These are phyloP conservation scores for Coemansia sp. DNA, from an alignment of 192 early-diverging fungal genomes.

Conservation along the genomic window DNA sequence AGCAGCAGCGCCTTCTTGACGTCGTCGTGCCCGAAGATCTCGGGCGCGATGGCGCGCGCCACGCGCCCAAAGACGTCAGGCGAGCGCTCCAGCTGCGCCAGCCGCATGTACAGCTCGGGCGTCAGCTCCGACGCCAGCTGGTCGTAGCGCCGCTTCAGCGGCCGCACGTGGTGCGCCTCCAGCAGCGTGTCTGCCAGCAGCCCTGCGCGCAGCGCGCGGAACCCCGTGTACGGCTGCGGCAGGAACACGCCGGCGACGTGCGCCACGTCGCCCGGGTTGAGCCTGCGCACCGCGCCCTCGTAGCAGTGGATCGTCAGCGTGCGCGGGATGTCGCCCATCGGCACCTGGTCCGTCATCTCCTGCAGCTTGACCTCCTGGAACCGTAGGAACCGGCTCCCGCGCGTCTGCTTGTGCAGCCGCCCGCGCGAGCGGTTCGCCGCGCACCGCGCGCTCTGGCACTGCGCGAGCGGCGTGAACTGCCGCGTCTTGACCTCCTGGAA, in stretches of 20 bases:
- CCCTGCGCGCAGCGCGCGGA: slow-evolving; percentile 86
- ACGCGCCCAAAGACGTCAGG: slow-evolving; percentile 79
- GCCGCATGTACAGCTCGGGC: slow-evolving; percentile 55
- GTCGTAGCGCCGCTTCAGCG: slow-evolving; percentile 90
- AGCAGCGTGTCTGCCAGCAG: slow-evolving; percentile 95
- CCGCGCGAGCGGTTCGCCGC: slow-evolving; percentile 80
- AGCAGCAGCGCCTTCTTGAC: slow-evolving; percentile 90
- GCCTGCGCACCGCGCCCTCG: slow-evolving; percentile 74
- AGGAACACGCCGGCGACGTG: slow-evolving; percentile 86
- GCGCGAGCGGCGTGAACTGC: slow-evolving; percentile 77
- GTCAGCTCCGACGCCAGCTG: slow-evolving; percentile 69
- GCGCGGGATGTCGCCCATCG: slow-evolving; percentile 97
- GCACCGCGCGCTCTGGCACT: slow-evolving; percentile 83
- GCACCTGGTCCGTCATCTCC: slow-evolving; percentile 98
- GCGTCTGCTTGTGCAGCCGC: slow-evolving; percentile 86
- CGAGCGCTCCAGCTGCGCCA: slow-evolving; percentile 63
- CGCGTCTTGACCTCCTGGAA: slow-evolving; percentile 89
- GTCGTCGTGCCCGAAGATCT: slow-evolving; percentile 93
- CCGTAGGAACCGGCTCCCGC: slow-evolving; percentile 88
- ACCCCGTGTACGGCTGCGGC: slow-evolving; percentile 93
- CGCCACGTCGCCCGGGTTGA: slow-evolving; percentile 90
- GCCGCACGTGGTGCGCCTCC: slow-evolving; percentile 84
- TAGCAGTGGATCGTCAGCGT: slow-evolving; percentile 92
- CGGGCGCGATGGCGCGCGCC: slow-evolving; percentile 80
- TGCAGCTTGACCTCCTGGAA: slow-evolving; percentile 98